Evolutionary conservation across 2,329 filamentous ascomycete genomes (phyloP).

Genomic region (Cladosporium sp.): DNA sequence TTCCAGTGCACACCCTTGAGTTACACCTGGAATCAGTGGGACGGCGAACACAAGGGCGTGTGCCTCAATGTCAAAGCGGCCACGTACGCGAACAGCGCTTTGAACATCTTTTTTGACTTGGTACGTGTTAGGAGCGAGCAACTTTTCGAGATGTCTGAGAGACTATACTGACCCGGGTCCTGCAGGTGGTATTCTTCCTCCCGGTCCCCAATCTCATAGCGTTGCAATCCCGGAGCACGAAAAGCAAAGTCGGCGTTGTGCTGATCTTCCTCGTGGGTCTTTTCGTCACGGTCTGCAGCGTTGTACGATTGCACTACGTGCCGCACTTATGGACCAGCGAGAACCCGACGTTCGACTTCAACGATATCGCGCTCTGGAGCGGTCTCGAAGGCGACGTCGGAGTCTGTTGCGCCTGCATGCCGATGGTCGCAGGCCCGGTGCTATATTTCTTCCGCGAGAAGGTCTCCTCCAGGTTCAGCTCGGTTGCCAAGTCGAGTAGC

Average conservation of each 20-base stretch:
- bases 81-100: background rate
- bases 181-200: background rate
- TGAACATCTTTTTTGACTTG: constrained; percentile 1
- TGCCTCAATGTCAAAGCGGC: background rate
- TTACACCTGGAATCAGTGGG: constrained; percentile 1
- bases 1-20: background rate
- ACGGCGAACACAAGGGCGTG: background rate
- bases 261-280: constrained; percentile 22
- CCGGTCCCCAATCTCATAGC: background rate
- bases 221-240: background rate
- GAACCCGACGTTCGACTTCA: constrained; percentile 29
- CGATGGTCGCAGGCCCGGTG: constrained; percentile 17
- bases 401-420: constrained; percentile 31
- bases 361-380: constrained; percentile 27
- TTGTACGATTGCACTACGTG: constrained; percentile 23
- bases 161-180: no score
- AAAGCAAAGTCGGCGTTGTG: background rate
- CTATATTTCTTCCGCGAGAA: constrained; percentile 10
- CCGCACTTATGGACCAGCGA: constrained; percentile 17
- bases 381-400: constrained; percentile 28
- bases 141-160: no score
- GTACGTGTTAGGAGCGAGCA: no score
- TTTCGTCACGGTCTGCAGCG: constrained; percentile 28
- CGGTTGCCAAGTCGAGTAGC: background rate
- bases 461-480: background rate